These are phyloP conservation scores for Ensete glaucum DNA, from an alignment of 176 grass and related monocot species.

Conservation along the genomic window DNA sequence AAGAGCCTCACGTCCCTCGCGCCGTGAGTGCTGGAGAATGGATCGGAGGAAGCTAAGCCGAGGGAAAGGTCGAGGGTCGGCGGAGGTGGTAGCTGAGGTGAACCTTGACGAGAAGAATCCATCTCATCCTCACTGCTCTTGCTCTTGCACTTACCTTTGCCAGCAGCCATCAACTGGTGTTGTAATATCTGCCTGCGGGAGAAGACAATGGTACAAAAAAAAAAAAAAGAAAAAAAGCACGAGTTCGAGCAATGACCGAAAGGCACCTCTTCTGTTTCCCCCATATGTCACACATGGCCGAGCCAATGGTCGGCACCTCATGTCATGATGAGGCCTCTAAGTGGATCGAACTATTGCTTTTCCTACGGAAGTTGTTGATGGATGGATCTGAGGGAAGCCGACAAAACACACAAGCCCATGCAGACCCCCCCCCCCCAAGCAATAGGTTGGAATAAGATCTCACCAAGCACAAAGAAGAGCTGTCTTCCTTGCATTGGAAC, in stretches of 20 bases:
- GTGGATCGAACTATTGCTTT: background rate
- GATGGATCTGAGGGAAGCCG: background rate
- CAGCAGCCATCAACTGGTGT: background rate
- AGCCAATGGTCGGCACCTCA: slow-evolving; percentile 1
- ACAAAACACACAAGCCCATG: background rate
- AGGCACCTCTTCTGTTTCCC: background rate
- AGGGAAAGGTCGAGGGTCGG: slow-evolving; percentile 30
- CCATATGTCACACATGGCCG: background rate
- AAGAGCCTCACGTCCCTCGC: slow-evolving; percentile 54
- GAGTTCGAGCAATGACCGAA: background rate
- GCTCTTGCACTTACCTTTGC: background rate
- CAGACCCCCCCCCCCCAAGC: background rate
- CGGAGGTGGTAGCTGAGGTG: background rate
- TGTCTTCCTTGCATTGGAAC: slow-evolving; percentile 1
- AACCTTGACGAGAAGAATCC: background rate
- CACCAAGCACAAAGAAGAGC: slow-evolving; percentile 11
- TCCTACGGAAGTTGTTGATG: background rate
- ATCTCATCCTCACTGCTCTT: background rate
- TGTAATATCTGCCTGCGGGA: background rate
- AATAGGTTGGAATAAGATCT: slow-evolving; percentile 5
- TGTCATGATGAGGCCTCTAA: background rate
- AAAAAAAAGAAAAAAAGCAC: background rate
- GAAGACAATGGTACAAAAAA: background rate
- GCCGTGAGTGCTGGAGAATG: background rate
- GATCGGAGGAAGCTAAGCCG: background rate